Base-by-base conservation (phyloP, 257 asterid genomes). In the Jacaranda mimosifolia region DNA sequence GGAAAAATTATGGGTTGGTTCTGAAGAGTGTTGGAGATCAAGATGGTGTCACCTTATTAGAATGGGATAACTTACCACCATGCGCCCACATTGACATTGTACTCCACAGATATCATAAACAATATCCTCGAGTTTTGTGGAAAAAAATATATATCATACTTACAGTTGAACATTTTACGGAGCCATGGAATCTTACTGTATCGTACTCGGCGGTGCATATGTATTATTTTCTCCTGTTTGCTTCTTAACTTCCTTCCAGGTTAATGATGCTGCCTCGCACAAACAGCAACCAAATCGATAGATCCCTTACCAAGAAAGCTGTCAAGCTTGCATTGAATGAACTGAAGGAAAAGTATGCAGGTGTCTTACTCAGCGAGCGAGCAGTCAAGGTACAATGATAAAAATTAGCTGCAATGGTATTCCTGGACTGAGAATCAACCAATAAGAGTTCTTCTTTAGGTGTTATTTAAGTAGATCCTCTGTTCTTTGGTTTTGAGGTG, bases 41-140 rank as follows among this genome's bases (percentile, higher is more conserved):
- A 81, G 94, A 83, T 77, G 97, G 86, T 42, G 53, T 77, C 83
- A 74, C 86, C 26, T 78, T 85, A 48, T 76, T 95, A 78, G 98
- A 90, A 74, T 95, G 99, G 99, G 97, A 93, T 81, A 86, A 85
- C 83, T 68, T 93, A 82, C 91, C 92, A 19, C 93, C 94, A 59
- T 72, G 60, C 67, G 62, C 85, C 21, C 94, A 83, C 85, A 84
- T 95, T 66, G 87, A 90, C 84, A 84, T 93, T 46, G 89, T 78
- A 57, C 90, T 95, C 84, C 99, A 93, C 81, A 74, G 72, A 83
- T 87, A 90, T 75, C 70, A 75, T 63, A 82, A 84, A 79, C 89
- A 95, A 80, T 95, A 93, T 93, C 97, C 97, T 69, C 71, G 53
- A 48, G 43, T 56, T n/a, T 72, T 52, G 65, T 72, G 18, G 59